phyloP scores from a whole-genome alignment of 257 asterid species.

The Phtheirospermum japonicum region DNA sequence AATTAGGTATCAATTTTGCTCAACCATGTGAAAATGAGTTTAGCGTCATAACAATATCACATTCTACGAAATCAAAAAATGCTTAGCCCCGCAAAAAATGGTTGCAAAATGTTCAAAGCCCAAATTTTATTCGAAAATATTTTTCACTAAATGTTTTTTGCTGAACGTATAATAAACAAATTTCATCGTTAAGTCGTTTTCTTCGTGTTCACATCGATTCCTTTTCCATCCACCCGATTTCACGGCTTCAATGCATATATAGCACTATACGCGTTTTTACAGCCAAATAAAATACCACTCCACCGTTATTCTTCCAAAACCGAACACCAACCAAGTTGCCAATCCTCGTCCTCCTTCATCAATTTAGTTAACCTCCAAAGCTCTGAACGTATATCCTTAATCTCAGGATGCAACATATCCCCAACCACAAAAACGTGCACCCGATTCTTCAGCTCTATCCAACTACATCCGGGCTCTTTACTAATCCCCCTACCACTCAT shows the following conservation, averaged over 20 bases:
- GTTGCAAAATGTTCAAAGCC: background rate
- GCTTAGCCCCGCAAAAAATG: background rate
- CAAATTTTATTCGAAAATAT: background rate
- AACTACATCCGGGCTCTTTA: slow-evolving; percentile 92
- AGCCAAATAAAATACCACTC: background rate
- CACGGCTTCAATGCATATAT: no score
- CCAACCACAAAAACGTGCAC: slow-evolving; percentile 82
- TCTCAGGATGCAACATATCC: slow-evolving; percentile 67
- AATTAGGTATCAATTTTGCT: no score
- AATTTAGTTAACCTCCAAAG: slow-evolving; percentile 41
- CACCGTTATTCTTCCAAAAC: background rate
- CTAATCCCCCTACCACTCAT: slow-evolving; percentile 66
- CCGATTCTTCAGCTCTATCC: slow-evolving; percentile 78
- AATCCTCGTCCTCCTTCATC: slow-evolving; percentile 52
- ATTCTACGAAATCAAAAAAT: background rate
- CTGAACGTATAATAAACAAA: background rate
- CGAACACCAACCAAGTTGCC: background rate
- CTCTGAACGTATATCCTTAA: slow-evolving; percentile 47
- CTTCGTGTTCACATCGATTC: background rate
- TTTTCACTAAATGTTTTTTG: background rate
- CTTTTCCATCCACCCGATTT: background rate
- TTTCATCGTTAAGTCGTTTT: background rate
- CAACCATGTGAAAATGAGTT: no score
- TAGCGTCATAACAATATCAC: background rate
- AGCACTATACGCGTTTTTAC: no score